Evolutionary conservation across 257 asterid species (phyloP).

Genomic region (Plantago major): DNA sequence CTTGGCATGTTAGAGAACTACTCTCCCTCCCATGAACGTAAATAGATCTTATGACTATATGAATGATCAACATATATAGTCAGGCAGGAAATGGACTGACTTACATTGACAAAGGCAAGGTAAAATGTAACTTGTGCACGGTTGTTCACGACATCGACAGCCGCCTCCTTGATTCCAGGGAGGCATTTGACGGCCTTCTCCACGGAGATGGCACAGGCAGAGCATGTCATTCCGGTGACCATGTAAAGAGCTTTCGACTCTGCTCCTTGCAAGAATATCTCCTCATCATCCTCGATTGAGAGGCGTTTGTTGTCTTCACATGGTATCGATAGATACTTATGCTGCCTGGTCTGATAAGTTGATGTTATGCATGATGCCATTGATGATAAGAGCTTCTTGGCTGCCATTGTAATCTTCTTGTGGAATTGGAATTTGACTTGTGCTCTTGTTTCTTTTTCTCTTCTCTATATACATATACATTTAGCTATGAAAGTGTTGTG

Average conservation of each 20-base stretch:
- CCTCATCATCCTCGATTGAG: constrained; percentile 21
- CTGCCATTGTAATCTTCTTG: neutral
- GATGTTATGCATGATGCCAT: neutral
- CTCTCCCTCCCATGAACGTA: too few relatives aligned
- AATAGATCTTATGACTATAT: neutral
- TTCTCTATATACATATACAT: too few relatives aligned
- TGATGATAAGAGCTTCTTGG: neutral
- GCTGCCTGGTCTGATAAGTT: neutral
- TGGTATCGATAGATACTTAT: too few relatives aligned
- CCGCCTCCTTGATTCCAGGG: constrained; percentile 45
- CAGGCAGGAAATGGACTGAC: constrained; percentile 19
- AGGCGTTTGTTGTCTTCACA: too few relatives aligned
- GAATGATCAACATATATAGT: too few relatives aligned
- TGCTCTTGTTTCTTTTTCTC: too few relatives aligned
- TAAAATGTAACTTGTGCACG: constrained; percentile 40
- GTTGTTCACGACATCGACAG: constrained; percentile 41
- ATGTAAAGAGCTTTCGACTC: constrained; percentile 40
- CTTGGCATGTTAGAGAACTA: too few relatives aligned
- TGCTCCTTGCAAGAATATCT: constrained; percentile 25
- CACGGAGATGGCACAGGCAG: constrained; percentile 49
- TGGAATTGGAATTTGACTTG: too few relatives aligned
- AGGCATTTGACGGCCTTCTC: constrained; percentile 55
- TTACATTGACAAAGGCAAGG: constrained; percentile 36
- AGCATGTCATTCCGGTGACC: constrained; percentile 56
- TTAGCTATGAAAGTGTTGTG: too few relatives aligned